Percentiles rank a stretch among this genome's conserved stretches.
These are phyloP conservation scores for Pythium volutum DNA, from an alignment of 352 stramenopile genomes.

Conservation along the genomic window DNA sequence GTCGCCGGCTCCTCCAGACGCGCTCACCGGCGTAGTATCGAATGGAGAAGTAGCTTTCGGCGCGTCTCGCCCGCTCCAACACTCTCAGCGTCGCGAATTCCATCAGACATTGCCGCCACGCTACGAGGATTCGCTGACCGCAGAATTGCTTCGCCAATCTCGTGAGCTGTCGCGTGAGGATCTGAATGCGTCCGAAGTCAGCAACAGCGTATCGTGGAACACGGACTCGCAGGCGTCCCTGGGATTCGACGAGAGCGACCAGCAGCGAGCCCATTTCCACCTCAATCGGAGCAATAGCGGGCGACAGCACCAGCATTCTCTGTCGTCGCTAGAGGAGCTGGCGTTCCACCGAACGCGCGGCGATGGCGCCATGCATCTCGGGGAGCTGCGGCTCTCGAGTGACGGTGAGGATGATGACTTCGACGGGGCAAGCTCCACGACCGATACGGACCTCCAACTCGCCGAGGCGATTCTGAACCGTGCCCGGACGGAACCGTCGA, in stretches of 20 bases:
- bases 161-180: constrained; percentile 25
- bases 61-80: neutral
- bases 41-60: neutral
- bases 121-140: constrained; percentile 3
- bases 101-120: neutral
- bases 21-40: neutral
- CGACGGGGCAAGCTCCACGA: constrained; percentile 15
- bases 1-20: constrained; percentile 19
- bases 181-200: constrained; percentile 19
- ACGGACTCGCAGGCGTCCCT: constrained; percentile 21
- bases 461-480: constrained; percentile 19
- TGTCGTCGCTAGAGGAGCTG: constrained; percentile 20
- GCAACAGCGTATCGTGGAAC: constrained; percentile 25
- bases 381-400: constrained; percentile 22
- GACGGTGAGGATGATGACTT: constrained; percentile 23
- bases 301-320: constrained; percentile 10
- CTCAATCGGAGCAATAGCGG: neutral
- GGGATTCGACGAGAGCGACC: constrained; percentile 14
- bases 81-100: neutral
- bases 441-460: constrained; percentile 27
- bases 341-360: constrained; percentile 11
- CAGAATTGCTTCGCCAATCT: constrained; percentile 17
- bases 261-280: neutral
- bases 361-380: constrained; percentile 21
- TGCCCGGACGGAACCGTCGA: neutral